These are phyloP conservation scores for Paecilomyces dactylethromorphus DNA, from an alignment of 2,329 filamentous ascomycete genomes.

Conservation along the genomic window DNA sequence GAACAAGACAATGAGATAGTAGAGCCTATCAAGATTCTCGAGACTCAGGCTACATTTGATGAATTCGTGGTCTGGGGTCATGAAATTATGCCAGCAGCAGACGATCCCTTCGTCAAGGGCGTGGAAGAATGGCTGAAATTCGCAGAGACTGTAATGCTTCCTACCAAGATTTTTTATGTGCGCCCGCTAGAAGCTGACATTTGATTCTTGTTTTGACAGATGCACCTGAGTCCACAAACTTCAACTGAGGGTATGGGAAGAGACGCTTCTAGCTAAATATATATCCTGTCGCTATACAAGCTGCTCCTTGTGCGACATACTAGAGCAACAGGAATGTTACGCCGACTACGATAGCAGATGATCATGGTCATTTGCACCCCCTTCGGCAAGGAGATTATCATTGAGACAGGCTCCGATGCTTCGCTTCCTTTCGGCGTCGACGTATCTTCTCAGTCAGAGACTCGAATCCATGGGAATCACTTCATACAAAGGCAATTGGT, in stretches of 20 bases:
- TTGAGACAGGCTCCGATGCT: background rate
- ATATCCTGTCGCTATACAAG: background rate
- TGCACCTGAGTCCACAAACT: background rate
- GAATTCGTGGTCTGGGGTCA: slow-evolving; percentile 79
- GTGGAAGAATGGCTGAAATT: slow-evolving; percentile 75
- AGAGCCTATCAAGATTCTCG: slow-evolving; percentile 51
- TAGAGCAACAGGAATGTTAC: background rate
- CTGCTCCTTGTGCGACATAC: background rate
- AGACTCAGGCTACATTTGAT: slow-evolving; percentile 63
- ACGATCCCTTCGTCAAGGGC: slow-evolving; percentile 66
- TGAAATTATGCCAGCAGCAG: slow-evolving; percentile 57
- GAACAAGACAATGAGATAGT: slow-evolving; percentile 39
- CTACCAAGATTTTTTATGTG: background rate
- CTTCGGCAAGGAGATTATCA: background rate
- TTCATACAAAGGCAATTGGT: background rate
- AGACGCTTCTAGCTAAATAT: background rate
- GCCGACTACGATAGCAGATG: background rate
- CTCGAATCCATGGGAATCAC: background rate
- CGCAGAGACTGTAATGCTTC: slow-evolving; percentile 53
- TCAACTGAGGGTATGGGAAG: background rate
- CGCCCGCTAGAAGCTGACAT: background rate
- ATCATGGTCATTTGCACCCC: background rate
- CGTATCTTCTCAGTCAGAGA: background rate
- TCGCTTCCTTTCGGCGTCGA: background rate
- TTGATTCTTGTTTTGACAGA: background rate